phyloP scores from a whole-genome alignment of 176 grass and related monocot genomes.

The Oryza glaberrima region DNA sequence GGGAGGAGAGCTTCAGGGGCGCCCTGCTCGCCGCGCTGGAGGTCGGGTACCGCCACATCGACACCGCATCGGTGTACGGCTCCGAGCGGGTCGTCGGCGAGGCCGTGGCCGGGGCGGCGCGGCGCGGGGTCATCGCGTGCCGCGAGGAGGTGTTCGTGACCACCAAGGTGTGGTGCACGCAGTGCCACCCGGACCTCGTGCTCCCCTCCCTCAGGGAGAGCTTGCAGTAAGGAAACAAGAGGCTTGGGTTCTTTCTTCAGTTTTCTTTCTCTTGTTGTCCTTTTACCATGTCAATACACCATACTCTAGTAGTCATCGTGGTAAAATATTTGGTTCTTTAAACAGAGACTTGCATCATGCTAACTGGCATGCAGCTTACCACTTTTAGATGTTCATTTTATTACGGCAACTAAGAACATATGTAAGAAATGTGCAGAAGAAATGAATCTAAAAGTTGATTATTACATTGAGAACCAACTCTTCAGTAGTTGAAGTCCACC shows the following conservation, averaged over 20 bases:
- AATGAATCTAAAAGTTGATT: neutral
- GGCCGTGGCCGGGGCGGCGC: slow-evolving; percentile 46
- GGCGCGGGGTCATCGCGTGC: slow-evolving; percentile 40
- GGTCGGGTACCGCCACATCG: slow-evolving; percentile 67
- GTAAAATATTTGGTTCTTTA: neutral
- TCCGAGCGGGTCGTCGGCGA: slow-evolving; percentile 52
- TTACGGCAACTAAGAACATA: neutral
- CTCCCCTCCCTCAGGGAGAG: slow-evolving; percentile 60
- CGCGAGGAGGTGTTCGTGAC: slow-evolving; percentile 62
- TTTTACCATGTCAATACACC: neutral
- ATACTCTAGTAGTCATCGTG: neutral
- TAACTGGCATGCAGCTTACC: neutral
- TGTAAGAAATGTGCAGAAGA: neutral
- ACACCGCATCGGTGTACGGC: slow-evolving; percentile 52
- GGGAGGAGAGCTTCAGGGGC: slow-evolving; percentile 21
- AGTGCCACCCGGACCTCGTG: slow-evolving; percentile 64
- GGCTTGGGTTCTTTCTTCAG: slow-evolving; percentile 3
- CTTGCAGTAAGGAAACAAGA: slow-evolving; percentile 46
- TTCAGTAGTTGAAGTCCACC: neutral
- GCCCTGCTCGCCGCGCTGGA: slow-evolving; percentile 49
- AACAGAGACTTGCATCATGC: neutral
- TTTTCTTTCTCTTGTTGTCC: neutral
- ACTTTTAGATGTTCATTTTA: neutral
- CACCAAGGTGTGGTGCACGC: slow-evolving; percentile 72
- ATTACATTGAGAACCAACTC: neutral